Percentiles rank a stretch among this genome's conserved stretches.
Conservation (phyloP, 805 yeast species). For the Candida ortonii region DNA sequence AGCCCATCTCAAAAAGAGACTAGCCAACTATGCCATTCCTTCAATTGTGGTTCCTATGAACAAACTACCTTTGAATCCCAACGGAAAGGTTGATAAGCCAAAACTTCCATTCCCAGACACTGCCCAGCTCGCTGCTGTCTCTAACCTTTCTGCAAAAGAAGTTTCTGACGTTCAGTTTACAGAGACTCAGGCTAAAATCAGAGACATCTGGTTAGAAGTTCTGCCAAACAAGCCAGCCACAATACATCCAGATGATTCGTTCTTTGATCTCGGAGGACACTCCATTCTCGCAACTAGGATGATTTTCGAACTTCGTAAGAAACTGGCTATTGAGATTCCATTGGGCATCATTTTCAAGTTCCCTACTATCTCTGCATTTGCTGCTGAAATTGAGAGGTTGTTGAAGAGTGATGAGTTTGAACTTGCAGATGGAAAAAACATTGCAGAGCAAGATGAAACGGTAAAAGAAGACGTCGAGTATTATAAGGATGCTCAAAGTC, state of each 20-base stretch:
- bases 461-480: slow-evolving; percentile 47
- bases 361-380: slow-evolving; percentile 81
- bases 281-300: slow-evolving; percentile 94
- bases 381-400: slow-evolving; percentile 63
- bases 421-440: slow-evolving; percentile 36
- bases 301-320: slow-evolving; percentile 88
- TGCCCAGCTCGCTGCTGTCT: slow-evolving; percentile 77
- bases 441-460: slow-evolving; percentile 25
- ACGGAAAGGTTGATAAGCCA: slow-evolving; percentile 97
- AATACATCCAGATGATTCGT: slow-evolving; percentile 75
- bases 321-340: slow-evolving; percentile 76
- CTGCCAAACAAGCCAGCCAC: slow-evolving; percentile 83
- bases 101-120: slow-evolving; percentile 92
- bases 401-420: slow-evolving; percentile 49
- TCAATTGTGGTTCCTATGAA: slow-evolving; percentile 83
- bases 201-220: slow-evolving; percentile 81
- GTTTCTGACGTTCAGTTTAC: slow-evolving; percentile 55
- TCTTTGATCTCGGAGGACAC: slow-evolving; percentile 97
- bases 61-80: slow-evolving; percentile 90
- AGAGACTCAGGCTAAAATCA: slow-evolving; percentile 61
- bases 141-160: slow-evolving; percentile 45
- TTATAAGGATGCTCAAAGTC: slow-evolving; percentile 68
- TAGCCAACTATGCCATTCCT: slow-evolving; percentile 93
- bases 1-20: slow-evolving; percentile 77
- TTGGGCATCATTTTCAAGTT: slow-evolving; percentile 84